Conservation (phyloP, 768 basidiomycete species). For the Arthromyces matolae region DNA sequence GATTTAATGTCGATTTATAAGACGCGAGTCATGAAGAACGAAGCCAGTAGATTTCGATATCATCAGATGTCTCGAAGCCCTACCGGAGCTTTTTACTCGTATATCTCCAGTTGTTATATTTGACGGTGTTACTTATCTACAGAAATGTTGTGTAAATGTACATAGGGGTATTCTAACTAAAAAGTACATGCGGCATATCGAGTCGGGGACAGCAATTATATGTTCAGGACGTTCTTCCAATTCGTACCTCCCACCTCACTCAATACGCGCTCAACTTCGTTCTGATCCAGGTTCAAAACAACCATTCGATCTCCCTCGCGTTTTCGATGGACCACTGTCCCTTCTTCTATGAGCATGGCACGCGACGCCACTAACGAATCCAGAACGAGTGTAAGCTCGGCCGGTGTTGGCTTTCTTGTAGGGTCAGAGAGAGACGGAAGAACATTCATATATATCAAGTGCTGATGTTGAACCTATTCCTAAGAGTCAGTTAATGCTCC, state of each 20-base stretch:
- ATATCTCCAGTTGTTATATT: no score
- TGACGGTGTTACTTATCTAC: no score
- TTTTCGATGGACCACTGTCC: slow-evolving; percentile 50
- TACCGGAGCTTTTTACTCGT: no score
- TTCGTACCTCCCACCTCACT: slow-evolving; percentile 69
- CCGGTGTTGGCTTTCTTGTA: slow-evolving; percentile 49
- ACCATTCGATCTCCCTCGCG: slow-evolving; percentile 64
- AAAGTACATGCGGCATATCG: no score
- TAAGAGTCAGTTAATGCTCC: not conserved
- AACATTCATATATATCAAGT: slow-evolving; percentile 62
- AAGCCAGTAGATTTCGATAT: no score
- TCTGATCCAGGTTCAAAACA: slow-evolving; percentile 78
- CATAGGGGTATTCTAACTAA: no score
- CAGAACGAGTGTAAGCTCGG: slow-evolving; percentile 67
- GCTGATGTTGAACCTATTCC: slow-evolving; percentile 64
- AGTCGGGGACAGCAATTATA: no score
- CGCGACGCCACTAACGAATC: slow-evolving; percentile 75
- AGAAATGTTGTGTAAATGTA: no score
- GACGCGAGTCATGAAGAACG: no score
- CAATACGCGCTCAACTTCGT: slow-evolving; percentile 81
- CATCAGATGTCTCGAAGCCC: no score
- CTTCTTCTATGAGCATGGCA: slow-evolving; percentile 72
- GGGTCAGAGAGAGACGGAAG: slow-evolving; percentile 61
- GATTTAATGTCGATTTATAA: no score
- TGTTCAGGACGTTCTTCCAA: slow-evolving; percentile 58